These are phyloP conservation scores for Penicillium canescens DNA, from an alignment of 495 filamentous ascomycete species.

Conservation along the genomic window DNA sequence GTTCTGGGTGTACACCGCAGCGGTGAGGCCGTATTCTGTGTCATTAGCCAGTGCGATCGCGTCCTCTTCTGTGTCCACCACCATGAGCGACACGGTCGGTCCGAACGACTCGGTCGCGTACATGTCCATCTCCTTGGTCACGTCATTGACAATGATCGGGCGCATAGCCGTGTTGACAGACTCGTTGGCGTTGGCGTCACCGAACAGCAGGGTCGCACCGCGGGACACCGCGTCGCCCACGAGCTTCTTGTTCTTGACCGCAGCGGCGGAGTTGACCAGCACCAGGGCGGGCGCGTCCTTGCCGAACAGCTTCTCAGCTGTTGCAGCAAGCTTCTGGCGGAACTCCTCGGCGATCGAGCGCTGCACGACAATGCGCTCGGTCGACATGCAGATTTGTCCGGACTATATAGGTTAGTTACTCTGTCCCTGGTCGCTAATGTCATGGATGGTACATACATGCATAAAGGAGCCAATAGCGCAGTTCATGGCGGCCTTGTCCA, in stretches of 20 bases:
- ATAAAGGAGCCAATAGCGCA: slow-evolving; percentile 55
- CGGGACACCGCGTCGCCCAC: slow-evolving; percentile 64
- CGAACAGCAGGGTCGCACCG: slow-evolving; percentile 67
- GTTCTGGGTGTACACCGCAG: slow-evolving; percentile 49
- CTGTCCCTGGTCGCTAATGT: background rate
- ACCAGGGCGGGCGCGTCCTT: slow-evolving; percentile 52
- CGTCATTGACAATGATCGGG: slow-evolving; percentile 67
- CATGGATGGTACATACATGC: slow-evolving; percentile 36
- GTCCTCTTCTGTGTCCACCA: slow-evolving; percentile 49
- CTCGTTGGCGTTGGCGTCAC: slow-evolving; percentile 52
- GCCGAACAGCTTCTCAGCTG: slow-evolving; percentile 48
- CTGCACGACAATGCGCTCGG: slow-evolving; percentile 85
- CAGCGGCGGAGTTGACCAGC: slow-evolving; percentile 60
- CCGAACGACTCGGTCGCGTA: slow-evolving; percentile 83
- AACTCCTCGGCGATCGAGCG: slow-evolving; percentile 66
- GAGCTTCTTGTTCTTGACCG: slow-evolving; percentile 68
- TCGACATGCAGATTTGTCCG: slow-evolving; percentile 92
- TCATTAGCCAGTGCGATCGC: slow-evolving; percentile 52
- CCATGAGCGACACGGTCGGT: slow-evolving; percentile 63
- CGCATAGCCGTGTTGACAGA: slow-evolving; percentile 57
- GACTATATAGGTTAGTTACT: slow-evolving; percentile 30
- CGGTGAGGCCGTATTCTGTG: slow-evolving; percentile 52
- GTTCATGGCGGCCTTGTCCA: slow-evolving; percentile 54
- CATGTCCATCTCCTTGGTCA: slow-evolving; percentile 81
- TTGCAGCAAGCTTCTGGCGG: slow-evolving; percentile 51